These are phyloP conservation scores for Gaeumannomyces tritici DNA, from an alignment of 2,329 filamentous ascomycete species.

Conservation along the genomic window DNA sequence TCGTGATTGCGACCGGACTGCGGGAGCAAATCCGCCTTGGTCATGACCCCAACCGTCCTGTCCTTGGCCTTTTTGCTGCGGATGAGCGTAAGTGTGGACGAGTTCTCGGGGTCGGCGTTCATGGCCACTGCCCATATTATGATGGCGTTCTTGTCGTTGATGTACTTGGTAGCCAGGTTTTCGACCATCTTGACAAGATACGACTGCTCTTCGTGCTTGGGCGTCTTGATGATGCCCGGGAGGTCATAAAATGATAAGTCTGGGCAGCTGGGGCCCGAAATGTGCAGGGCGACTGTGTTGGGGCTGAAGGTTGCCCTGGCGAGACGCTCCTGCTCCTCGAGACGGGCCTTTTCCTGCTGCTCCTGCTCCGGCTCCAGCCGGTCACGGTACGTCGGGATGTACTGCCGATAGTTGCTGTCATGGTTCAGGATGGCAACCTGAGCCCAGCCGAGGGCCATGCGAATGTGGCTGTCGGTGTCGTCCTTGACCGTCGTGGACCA, in stretches of 20 bases:
- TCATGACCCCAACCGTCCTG: slow-evolving; percentile 67
- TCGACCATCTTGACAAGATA: slow-evolving; percentile 65
- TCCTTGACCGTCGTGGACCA: slow-evolving; percentile 52
- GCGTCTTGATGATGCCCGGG: slow-evolving; percentile 69
- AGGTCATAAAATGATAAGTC: slow-evolving; percentile 78
- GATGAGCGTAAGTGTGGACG: slow-evolving; percentile 58
- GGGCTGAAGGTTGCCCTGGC: slow-evolving; percentile 65
- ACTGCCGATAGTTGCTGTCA: slow-evolving; percentile 37
- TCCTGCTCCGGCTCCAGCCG: slow-evolving; percentile 13
- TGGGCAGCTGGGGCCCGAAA: slow-evolving; percentile 60
- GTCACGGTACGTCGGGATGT: slow-evolving; percentile 33
- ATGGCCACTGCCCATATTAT: slow-evolving; percentile 71
- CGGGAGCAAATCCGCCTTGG: slow-evolving; percentile 69
- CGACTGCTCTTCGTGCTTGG: slow-evolving; percentile 41
- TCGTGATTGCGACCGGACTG: slow-evolving; percentile 32
- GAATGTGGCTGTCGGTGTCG: slow-evolving; percentile 50
- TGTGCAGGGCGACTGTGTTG: slow-evolving; percentile 69
- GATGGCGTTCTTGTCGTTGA: slow-evolving; percentile 58
- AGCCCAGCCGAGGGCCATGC: slow-evolving; percentile 60
- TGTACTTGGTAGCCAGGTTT: slow-evolving; percentile 61
- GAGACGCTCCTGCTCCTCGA: slow-evolving; percentile 23
- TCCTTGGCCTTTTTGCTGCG: slow-evolving; percentile 42
- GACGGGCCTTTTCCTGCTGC: slow-evolving; percentile 11
- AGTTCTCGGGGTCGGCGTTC: slow-evolving; percentile 70
- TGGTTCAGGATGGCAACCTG: slow-evolving; percentile 73